Evolutionary conservation across 2,329 filamentous ascomycete genomes (phyloP).

Genomic region (Exophiala spinifera): DNA sequence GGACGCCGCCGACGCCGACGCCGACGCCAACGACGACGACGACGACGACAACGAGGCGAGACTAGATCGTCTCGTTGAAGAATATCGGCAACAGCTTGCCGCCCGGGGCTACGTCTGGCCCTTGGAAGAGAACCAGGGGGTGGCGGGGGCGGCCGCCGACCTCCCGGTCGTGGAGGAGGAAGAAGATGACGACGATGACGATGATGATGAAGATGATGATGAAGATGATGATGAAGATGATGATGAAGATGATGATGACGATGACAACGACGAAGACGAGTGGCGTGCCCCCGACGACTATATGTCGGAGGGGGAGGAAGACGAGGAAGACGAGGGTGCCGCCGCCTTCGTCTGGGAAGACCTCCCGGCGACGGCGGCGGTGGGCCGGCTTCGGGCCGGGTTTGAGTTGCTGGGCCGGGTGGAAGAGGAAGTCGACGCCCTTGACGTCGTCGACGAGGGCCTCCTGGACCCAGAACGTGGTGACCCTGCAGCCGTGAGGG

Average conservation of each 20-base stretch:
- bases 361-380: not conserved
- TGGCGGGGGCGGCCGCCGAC: not conserved
- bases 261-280: conserved; percentile 1
- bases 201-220: too few species aligned
- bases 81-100: not conserved
- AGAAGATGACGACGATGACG: conserved; percentile 2
- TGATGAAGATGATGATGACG: not conserved
- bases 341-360: conserved; percentile 6
- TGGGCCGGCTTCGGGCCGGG: conserved; percentile 6
- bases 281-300: too few species aligned
- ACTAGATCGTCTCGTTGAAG: not conserved
- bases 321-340: not conserved
- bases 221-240: too few species aligned
- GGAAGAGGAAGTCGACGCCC: not conserved
- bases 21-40: too few species aligned
- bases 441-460: conserved; percentile 4
- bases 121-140: conserved; percentile 1
- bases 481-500: conserved; percentile 12
- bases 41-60: too few species aligned
- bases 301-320: not conserved
- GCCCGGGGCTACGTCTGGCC: not conserved
- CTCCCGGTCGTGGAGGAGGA: not conserved
- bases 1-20: too few species aligned
- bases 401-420: not conserved
- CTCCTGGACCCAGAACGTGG: conserved; percentile 1